A percentile compares a stretch with the other conserved stretches of the same genome.
These are phyloP conservation scores for Inga leiocalycina DNA, from an alignment of 306 rosid genomes.

Conservation along the genomic window DNA sequence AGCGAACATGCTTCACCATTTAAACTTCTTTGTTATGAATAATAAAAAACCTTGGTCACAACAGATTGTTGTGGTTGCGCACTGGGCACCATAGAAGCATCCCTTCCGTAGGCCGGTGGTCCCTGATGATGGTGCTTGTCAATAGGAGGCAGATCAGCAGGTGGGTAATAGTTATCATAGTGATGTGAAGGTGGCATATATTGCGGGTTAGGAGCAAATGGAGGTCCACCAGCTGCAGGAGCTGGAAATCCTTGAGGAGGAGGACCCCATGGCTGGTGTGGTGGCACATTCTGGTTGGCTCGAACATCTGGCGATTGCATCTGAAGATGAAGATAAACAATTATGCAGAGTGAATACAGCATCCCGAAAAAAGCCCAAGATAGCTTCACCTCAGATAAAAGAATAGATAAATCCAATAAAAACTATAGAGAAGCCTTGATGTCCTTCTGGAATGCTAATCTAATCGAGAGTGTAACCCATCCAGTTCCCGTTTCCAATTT, in stretches of 20 bases:
- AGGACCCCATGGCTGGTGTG: slow-evolving; percentile 61
- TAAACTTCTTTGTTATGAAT: slow-evolving; percentile 7
- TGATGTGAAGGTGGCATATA: slow-evolving; percentile 53
- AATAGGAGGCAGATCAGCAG: slow-evolving; percentile 49
- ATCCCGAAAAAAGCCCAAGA: not conserved
- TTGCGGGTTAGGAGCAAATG: slow-evolving; percentile 58
- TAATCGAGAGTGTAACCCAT: not conserved
- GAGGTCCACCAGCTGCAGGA: slow-evolving; percentile 49
- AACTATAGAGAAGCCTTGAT: slow-evolving; percentile 12
- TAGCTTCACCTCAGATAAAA: not conserved
- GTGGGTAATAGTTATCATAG: slow-evolving; percentile 53
- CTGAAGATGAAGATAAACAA: slow-evolving; percentile 34
- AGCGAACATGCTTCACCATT: not conserved
- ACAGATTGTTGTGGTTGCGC: slow-evolving; percentile 44
- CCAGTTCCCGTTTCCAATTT: not conserved
- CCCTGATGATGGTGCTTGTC: slow-evolving; percentile 48
- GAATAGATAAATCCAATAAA: not conserved
- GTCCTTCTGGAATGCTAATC: not conserved
- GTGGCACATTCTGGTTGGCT: slow-evolving; percentile 50
- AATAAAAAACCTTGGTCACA: slow-evolving; percentile 48
- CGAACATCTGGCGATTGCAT: slow-evolving; percentile 56
- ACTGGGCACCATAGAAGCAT: slow-evolving; percentile 42
- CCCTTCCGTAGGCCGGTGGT: slow-evolving; percentile 50
- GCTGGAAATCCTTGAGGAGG: slow-evolving; percentile 57
- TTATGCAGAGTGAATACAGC: slow-evolving; percentile 24